Evolutionary conservation across 2,329 filamentous ascomycete genomes (phyloP).

Genomic region (Penicillium glabrum): DNA sequence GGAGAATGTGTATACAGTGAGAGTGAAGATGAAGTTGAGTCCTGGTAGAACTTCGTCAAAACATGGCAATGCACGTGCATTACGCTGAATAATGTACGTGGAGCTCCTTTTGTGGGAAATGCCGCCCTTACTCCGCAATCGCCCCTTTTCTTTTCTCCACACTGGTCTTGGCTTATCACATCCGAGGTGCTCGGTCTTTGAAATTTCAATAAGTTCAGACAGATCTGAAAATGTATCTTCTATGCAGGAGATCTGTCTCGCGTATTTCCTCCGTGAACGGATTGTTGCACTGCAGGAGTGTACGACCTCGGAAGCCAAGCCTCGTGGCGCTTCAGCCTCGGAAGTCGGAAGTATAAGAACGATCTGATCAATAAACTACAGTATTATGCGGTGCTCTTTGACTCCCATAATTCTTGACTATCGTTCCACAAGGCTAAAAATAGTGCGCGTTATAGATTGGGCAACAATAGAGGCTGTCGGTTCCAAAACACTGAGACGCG

Average conservation of each 20-base stretch:
- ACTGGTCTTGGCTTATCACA: not conserved
- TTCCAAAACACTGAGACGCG: not conserved
- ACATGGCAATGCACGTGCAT: not conserved
- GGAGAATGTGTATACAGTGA: not conserved
- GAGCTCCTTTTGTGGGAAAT: not conserved
- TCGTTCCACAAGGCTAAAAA: not conserved
- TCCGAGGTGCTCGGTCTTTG: not conserved
- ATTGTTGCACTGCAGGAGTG: not conserved
- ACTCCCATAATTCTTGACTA: not conserved
- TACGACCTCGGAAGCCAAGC: not conserved
- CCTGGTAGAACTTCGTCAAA: not conserved
- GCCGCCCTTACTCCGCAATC: not conserved
- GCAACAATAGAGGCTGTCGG: not conserved
- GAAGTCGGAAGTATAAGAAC: not conserved
- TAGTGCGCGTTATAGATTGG: not conserved
- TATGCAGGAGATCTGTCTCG: not conserved
- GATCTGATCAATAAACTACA: not conserved
- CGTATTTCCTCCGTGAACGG: not conserved
- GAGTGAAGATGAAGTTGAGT: not conserved
- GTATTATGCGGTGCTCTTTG: not conserved
- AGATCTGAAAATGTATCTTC: not conserved
- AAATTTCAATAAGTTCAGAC: not conserved
- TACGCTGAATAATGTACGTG: not conserved
- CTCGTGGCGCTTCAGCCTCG: not conserved
- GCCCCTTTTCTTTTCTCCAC: not conserved